These are phyloP conservation scores for Blepharisma stoltei DNA, from an alignment of 73 alveolate genomes.

Conservation along the genomic window DNA sequence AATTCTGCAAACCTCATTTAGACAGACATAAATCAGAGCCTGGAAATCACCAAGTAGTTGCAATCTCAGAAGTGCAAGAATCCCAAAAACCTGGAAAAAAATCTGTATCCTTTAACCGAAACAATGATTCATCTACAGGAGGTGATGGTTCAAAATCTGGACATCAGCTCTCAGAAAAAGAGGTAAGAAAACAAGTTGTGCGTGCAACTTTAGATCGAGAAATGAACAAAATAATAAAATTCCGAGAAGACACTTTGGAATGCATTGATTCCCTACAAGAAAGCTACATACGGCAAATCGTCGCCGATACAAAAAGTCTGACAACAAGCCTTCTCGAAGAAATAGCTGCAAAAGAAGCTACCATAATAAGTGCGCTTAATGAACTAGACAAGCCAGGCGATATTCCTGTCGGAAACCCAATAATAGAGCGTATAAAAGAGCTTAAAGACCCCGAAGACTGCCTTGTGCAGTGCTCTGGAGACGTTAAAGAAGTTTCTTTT, in stretches of 20 bases:
- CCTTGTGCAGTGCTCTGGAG: background rate
- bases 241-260: background rate
- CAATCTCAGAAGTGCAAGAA: background rate
- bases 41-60: background rate
- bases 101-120: conserved; percentile 11
- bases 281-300: background rate
- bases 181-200: background rate
- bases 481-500: background rate
- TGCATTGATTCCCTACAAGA: conserved; percentile 6
- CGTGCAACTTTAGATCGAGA: background rate
- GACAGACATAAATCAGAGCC: background rate
- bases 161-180: background rate
- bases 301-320: background rate
- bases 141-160: background rate
- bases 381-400: background rate
- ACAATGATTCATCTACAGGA: background rate
- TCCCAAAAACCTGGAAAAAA: background rate
- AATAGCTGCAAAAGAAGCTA: background rate
- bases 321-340: background rate
- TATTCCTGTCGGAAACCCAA: conserved; percentile 17
- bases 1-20: background rate
- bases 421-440: background rate
- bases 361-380: background rate
- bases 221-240: background rate
- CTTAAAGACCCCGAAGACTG: background rate